Percentiles rank a stretch among this genome's conserved stretches.
Evolutionary conservation across 2,329 filamentous ascomycete genomes (phyloP).

Genomic region (Ophiostoma perfectum): DNA sequence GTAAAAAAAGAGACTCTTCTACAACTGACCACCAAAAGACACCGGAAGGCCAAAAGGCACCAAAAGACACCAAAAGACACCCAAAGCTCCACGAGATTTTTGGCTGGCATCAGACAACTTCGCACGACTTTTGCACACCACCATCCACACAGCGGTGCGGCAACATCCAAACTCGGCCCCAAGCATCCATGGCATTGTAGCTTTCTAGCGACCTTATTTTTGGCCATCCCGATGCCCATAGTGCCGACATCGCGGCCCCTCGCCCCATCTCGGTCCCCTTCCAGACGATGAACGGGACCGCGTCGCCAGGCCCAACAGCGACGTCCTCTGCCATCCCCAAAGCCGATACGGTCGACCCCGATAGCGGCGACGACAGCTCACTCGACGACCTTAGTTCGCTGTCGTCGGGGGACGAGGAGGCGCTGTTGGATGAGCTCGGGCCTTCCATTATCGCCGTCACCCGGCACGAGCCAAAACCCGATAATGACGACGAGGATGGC

Average conservation of each 20-base stretch:
- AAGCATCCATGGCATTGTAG: constrained; percentile 42
- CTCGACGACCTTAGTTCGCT: constrained; percentile 19
- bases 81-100: constrained; percentile 31
- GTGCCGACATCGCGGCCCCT: constrained; percentile 50
- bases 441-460: constrained; percentile 5
- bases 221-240: constrained; percentile 52
- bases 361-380: constrained; percentile 16
- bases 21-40: too few species aligned
- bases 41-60: not conserved
- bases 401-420: constrained; percentile 16
- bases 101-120: constrained; percentile 46
- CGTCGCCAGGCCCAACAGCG: constrained; percentile 48
- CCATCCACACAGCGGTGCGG: constrained; percentile 45
- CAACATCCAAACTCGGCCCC: constrained; percentile 50
- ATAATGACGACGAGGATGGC: constrained; percentile 28
- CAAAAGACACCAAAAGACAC: constrained; percentile 1
- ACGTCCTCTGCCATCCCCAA: constrained; percentile 30
- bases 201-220: constrained; percentile 53
- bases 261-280: constrained; percentile 38
- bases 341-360: constrained; percentile 26
- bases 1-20: constrained; percentile 11
- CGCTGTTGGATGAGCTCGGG: constrained; percentile 21
- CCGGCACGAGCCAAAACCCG: constrained; percentile 16
- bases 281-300: constrained; percentile 56
- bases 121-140: constrained; percentile 41